Evolutionary conservation across 2,329 filamentous ascomycete species (phyloP), one percentile per base, ranked within the genome.

Genomic region (Rosellinia necatrix): DNA sequence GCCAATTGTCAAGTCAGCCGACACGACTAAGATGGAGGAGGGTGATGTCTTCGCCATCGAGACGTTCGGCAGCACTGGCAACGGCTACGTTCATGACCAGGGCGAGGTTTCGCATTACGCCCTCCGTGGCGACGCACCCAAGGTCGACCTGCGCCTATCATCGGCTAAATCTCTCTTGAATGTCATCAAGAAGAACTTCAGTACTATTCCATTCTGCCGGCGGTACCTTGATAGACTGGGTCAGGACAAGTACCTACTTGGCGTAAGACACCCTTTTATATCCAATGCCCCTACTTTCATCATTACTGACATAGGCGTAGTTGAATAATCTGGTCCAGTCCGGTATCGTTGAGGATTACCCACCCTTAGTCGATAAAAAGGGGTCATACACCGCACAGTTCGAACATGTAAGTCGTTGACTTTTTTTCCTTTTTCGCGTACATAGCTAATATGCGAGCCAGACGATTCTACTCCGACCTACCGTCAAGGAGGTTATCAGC

Each of bases 11-110:
- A 96, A 96, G 79, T 88, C 86, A 60, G 84, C 84, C 60, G 91
- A 96, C 69, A 86, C 88, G 72, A 96, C 91, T 49, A 96, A 96
- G 81, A 97, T 97, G 93, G 92, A 97, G 76, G 93, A 97, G 75
- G 92, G 92, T 37, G 92, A 97, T 70, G 87, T 92, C 15, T 97
- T 96, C 73, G 92, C 92, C 62, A 96, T 97, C 66, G 92, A 97
- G 78, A 97, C 92, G 0, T 97, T 97, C 73, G 93, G 92, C 58
- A 94, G 89, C 72, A 97, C 92, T 19, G 93, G 92, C 62, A 92
- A 91, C 71, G 92, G 92, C 63, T 89, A 90, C 70, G 90, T 96
- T 53, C 79, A 85, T 63, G 92, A 97, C 69, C 91, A 96, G 75
- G 89, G 91, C 75, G 92, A 96, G 79, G 85, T 86, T 15, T 96